Base-by-base conservation (phyloP, 192 early-diverging fungal genomes). In the Polychytrium aggregatum region DNA sequence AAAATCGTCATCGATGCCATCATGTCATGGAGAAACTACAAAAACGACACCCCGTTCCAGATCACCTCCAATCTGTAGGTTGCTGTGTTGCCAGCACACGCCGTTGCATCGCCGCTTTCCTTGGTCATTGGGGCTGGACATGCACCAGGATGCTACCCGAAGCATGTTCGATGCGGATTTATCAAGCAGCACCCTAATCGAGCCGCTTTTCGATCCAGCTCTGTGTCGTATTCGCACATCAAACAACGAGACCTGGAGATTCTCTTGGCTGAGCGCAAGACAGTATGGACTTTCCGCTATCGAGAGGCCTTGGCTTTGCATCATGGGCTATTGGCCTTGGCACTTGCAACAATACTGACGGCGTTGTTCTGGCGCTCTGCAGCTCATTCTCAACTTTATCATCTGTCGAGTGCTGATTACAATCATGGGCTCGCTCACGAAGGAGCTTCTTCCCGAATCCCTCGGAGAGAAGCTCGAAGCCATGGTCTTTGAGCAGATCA, bases 391-490 rank as follows among this genome's bases (percentile, higher is more conserved):
- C 2, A 75, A 75, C 52, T 75, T 75, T 62, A 91, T 99, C 36
- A 61, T 97, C 30, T 90, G 90, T 52, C 73, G 92, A 0, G 82
- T 85, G 0, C 63, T 97, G 45, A 82, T 87, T 28, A 86, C 85
- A 48, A 86, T 99, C 38, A 78, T 96, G 1, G 70, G 72, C 40
- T 70, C 81, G 35, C 67, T 96, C 2, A 77, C 79, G 39, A 62
- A 76, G 16, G 77, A 81, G 33, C 72, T 79, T 11, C 48, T 97
- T 18, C 79, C 82, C 10, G 81, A 89, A 37, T 84, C 89, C 35
- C 63, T 92, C 6, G 93, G 88, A 1, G 79, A 77, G 28, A 82
- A 86, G 44, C 61, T 97, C 22, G 96, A 99, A 67, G 89, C 94
- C 57, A 82, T 93, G 33, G 83, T 90, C 17, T 97, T 99, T 62